Conservation (phyloP, 352 stramenopile species). For the Thalassiosira delicatula region DNA sequence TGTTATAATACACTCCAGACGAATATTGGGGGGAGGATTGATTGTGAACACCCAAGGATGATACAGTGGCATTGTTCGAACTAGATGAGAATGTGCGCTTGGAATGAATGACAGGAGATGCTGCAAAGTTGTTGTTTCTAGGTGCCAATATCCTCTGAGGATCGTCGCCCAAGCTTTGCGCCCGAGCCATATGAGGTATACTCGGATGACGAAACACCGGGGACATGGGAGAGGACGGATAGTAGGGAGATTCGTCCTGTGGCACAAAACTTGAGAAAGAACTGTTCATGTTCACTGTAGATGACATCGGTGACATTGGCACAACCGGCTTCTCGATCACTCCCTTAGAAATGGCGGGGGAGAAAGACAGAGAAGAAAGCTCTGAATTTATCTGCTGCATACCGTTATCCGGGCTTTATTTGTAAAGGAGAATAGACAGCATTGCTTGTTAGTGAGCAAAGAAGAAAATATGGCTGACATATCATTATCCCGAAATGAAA, state of each 20-base stretch:
- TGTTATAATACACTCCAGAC: too few species aligned
- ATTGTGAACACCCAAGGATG: too few species aligned
- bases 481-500: too few species aligned
- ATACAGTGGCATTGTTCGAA: too few species aligned
- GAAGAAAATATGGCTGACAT: too few species aligned
- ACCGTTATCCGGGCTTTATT: slow-evolving; percentile 31
- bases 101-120: too few species aligned
- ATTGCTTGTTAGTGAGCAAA: too few species aligned
- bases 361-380: slow-evolving; percentile 44
- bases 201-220: slow-evolving; percentile 31
- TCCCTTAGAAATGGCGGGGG: slow-evolving; percentile 36
- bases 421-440: too few species aligned
- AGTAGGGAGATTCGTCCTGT: slow-evolving; percentile 36
- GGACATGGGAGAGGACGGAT: slow-evolving; percentile 39
- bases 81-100: too few species aligned
- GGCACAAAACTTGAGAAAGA: slow-evolving; percentile 39
- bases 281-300: slow-evolving; percentile 17
- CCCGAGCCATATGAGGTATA: slow-evolving; percentile 14
- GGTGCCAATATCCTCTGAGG: slow-evolving; percentile 22
- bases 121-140: too few species aligned
- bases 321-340: slow-evolving; percentile 24
- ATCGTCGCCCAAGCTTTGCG: slow-evolving; percentile 33
- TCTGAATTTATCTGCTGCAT: slow-evolving; percentile 40
- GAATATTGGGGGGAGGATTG: slow-evolving; percentile 28
- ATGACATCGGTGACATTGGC: slow-evolving; percentile 24